Evolutionary conservation across 1,284 basidiomycete species (phyloP).

Genomic region (Nidula niveotomentosa): DNA sequence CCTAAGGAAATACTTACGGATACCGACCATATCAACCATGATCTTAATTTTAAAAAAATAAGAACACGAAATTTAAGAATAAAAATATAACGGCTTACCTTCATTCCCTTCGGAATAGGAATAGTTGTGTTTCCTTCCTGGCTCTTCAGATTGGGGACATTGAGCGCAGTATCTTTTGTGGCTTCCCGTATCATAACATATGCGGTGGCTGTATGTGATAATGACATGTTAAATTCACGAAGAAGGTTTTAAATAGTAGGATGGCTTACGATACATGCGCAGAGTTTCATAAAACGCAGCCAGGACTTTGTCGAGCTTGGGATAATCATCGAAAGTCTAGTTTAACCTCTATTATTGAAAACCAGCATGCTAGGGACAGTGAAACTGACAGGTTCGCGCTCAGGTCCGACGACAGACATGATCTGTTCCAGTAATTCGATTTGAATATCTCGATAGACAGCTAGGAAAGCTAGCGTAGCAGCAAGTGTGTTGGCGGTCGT

Average conservation of each 20-base stretch:
- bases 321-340: conserved; percentile 42
- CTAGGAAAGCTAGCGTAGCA: conserved; percentile 44
- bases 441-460: conserved; percentile 42
- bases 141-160: conserved; percentile 26
- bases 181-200: conserved; percentile 27
- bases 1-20: conserved; percentile 36
- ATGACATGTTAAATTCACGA: no score
- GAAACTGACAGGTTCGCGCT: conserved; percentile 37
- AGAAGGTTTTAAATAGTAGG: no score
- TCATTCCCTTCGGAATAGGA: conserved; percentile 25
- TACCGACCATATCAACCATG: conserved; percentile 48
- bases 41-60: conserved; percentile 18
- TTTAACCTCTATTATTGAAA: background rate
- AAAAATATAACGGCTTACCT: conserved; percentile 6
- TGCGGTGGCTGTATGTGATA: conserved; percentile 21
- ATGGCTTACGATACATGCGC: conserved; percentile 43
- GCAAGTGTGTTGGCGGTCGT: conserved; percentile 50
- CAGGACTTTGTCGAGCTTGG: conserved; percentile 42
- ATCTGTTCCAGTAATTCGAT: conserved; percentile 47
- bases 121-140: conserved; percentile 24
- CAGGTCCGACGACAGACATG: conserved; percentile 33
- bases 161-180: conserved; percentile 25
- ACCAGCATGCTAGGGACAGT: background rate
- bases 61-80: background rate
- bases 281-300: conserved; percentile 43